Conservation (phyloP, 139 green algal species). For the Closterium sp. region DNA sequence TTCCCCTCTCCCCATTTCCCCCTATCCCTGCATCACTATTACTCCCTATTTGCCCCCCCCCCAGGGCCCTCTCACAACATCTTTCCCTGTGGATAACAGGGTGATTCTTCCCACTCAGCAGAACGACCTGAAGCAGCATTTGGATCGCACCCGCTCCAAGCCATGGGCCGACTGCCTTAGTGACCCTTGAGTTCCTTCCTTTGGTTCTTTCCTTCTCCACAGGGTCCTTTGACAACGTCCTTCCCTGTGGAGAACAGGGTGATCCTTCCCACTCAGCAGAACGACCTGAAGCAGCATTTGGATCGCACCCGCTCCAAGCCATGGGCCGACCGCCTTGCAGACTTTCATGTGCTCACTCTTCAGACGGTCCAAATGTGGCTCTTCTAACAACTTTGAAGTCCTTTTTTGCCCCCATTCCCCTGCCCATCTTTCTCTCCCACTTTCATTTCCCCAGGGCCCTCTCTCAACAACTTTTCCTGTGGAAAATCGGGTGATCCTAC, state of each 20-base stretch:
- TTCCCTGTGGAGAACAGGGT: constrained; percentile 97
- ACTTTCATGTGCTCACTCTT: no score
- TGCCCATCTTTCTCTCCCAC: neutral
- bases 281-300: no score
- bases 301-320: neutral
- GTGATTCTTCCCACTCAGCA: no score
- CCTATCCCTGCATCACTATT: no score
- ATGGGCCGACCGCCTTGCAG: neutral
- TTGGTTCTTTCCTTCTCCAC: neutral
- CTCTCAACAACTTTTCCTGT: constrained; percentile 74
- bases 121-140: no score
- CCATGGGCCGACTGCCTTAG: neutral
- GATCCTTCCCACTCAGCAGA: no score
- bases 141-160: neutral
- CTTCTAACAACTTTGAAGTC: no score
- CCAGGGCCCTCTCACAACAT: constrained; percentile 17
- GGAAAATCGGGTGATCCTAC: constrained; percentile 88
- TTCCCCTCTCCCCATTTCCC: neutral
- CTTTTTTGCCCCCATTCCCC: no score
- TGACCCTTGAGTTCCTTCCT: constrained; percentile 46
- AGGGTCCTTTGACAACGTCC: constrained; percentile 11
- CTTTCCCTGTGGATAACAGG: constrained; percentile 95
- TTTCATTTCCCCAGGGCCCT: neutral
- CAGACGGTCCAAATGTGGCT: no score
- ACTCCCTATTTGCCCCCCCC: neutral